Evolutionary conservation across 1,139 yeast species (phyloP), one percentile per base, ranked within the genome.

Genomic region (Geotrichum klebahnii): DNA sequence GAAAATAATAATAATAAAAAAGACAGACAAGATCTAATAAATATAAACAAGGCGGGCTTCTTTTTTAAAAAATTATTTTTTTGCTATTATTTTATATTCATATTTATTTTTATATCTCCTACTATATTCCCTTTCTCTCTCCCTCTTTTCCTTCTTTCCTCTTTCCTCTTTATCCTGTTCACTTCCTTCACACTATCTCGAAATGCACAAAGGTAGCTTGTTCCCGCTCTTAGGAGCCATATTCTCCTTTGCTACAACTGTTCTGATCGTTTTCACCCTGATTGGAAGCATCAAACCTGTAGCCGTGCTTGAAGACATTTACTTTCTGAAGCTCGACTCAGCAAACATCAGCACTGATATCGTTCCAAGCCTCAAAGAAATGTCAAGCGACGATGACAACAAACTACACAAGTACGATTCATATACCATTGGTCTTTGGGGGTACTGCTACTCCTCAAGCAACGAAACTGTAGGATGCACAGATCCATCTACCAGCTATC

Each of bases 161-260:
- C 6, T 23, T 3, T 19, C 32, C 14, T 16, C 10, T 34, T 20
- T 20, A 14, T 35, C 12, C 14, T 35, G 14, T 33, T n/a, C 17
- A 33, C n/a, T 9, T n/a, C 14, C 8, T 28, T 10, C 32, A 28
- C 32, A 22, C 14, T 22, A 10, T 23, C 19, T 32, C 10, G 28
- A 5, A n/a, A 39, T 39, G 40, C 40, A 31, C 24, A 10, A 10
- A 8, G 28, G 19, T 20, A 10, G 16, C 2, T 19, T 37, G 29
- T 37, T 22, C 28, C 29, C 40, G 12, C 19, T 24, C 10, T 22
- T 46, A 34, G 44, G 46, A 14, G 37, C 36, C 2, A 40, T 48
- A 39, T 43, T 48, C 17, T 48, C 51, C 6, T 31, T 48, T 31
- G 51, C 51, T 19, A 26, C 39, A 14, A 16, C 43, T 3, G 44